A percentile compares a stretch with the other conserved stretches of the same genome.
These are phyloP conservation scores for Cladophialophora immunda DNA, from an alignment of 2,329 filamentous ascomycete species.

Conservation along the genomic window DNA sequence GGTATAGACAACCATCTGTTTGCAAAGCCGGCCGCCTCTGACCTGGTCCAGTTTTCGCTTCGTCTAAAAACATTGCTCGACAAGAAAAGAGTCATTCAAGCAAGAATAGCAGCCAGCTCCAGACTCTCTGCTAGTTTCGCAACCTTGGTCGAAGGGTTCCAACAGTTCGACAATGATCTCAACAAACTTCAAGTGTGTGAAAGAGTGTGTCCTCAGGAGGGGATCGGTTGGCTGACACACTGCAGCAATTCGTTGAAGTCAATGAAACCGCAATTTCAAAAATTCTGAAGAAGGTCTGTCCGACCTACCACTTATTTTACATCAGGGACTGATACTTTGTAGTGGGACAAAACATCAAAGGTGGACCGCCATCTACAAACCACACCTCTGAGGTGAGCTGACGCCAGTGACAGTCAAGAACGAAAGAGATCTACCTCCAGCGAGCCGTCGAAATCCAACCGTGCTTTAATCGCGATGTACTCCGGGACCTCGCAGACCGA, in stretches of 20 bases:
- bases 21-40: neutral
- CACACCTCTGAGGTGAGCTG: constrained; percentile 42
- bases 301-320: constrained; percentile 29
- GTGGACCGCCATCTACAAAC: constrained; percentile 51
- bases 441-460: constrained; percentile 96
- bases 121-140: constrained; percentile 93
- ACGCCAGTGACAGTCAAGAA: constrained; percentile 72
- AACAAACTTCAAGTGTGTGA: constrained; percentile 83
- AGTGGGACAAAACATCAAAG: constrained; percentile 99
- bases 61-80: constrained; percentile 90
- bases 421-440: constrained; percentile 96
- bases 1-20: constrained; percentile 61
- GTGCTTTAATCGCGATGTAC: constrained; percentile 96
- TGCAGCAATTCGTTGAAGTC: constrained; percentile 93
- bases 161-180: constrained; percentile 94
- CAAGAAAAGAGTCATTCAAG: constrained; percentile 91
- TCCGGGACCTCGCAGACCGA: constrained; percentile 95
- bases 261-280: constrained; percentile 98
- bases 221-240: constrained; percentile 16
- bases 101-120: constrained; percentile 76
- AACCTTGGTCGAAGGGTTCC: constrained; percentile 93
- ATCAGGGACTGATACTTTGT: constrained; percentile 44
- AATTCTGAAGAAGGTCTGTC: constrained; percentile 87
- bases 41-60: constrained; percentile 76
- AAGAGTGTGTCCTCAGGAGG: neutral